These are phyloP conservation scores for Waltergamsia citrina DNA, from an alignment of 2,329 filamentous ascomycete species.

Conservation along the genomic window DNA sequence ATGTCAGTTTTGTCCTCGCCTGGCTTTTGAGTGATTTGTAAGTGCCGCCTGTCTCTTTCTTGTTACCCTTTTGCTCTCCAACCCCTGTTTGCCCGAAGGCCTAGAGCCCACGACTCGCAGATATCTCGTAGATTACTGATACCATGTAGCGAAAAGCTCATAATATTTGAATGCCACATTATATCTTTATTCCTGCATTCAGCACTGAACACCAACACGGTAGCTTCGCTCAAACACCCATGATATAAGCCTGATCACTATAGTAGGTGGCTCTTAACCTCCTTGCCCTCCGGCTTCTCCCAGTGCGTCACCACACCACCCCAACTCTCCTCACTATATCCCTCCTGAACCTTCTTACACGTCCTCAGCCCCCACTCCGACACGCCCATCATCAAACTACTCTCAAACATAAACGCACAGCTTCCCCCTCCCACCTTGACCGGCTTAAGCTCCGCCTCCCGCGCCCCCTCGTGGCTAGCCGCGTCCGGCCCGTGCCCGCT, in stretches of 20 bases:
- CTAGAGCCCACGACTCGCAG: no score
- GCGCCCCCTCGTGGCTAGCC: constrained; percentile 44
- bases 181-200: no score
- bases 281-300: constrained; percentile 2
- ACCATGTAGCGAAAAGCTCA: no score
- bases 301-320: constrained; percentile 50
- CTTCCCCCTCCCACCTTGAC: constrained; percentile 50
- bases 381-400: constrained; percentile 59
- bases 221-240: no score
- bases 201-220: no score
- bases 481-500: constrained; percentile 56
- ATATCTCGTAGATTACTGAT: no score
- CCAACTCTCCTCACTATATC: constrained; percentile 75
- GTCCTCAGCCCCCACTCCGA: constrained; percentile 58
- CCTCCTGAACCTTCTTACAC: constrained; percentile 50
- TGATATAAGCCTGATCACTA: neutral
- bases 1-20: no score
- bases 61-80: no score
- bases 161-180: no score
- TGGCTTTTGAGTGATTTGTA: no score
- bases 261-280: constrained; percentile 4
- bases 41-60: no score
- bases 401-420: constrained; percentile 64
- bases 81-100: no score
- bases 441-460: constrained; percentile 42